These are phyloP conservation scores for Pseudozyma thailandica DNA, from an alignment of 1,284 basidiomycete species.

Conservation along the genomic window DNA sequence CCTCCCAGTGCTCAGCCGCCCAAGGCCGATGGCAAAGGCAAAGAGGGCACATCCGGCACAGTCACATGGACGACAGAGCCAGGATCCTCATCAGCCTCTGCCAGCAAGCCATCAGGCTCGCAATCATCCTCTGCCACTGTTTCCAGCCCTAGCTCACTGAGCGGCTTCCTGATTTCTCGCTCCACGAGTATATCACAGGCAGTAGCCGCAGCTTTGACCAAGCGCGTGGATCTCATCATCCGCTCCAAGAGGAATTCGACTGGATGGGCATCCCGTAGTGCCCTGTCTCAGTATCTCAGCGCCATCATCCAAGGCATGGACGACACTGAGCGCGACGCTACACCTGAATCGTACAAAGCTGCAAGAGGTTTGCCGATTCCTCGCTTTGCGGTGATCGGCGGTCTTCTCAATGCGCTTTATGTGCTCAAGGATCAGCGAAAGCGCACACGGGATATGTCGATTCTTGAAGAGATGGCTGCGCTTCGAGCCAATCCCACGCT, in stretches of 20 bases:
- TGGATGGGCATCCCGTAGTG: conserved; percentile 47
- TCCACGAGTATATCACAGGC: conserved; percentile 50
- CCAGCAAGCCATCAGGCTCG: neutral
- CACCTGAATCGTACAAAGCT: conserved; percentile 38
- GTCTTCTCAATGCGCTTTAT: conserved; percentile 58
- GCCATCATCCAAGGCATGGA: conserved; percentile 44
- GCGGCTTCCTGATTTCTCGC: conserved; percentile 41
- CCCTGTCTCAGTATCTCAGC: conserved; percentile 48
- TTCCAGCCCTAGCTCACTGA: conserved; percentile 15
- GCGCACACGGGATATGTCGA: conserved; percentile 40
- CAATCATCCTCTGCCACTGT: neutral
- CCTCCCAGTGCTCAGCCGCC: conserved; percentile 17
- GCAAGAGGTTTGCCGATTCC: conserved; percentile 47
- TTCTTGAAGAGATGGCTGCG: conserved; percentile 47
- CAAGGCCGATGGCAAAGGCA: neutral
- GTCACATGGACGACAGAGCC: conserved; percentile 40
- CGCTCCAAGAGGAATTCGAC: conserved; percentile 33
- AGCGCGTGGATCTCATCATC: conserved; percentile 56
- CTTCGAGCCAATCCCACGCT: conserved; percentile 37
- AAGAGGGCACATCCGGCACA: conserved; percentile 1
- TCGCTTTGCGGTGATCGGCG: conserved; percentile 56
- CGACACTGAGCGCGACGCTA: conserved; percentile 21
- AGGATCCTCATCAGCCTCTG: conserved; percentile 11
- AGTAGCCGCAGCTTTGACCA: conserved; percentile 49
- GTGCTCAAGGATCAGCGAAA: conserved; percentile 49